Conservation (phyloP, 2,329 filamentous ascomycete species). For the Graphilbum sp. region DNA sequence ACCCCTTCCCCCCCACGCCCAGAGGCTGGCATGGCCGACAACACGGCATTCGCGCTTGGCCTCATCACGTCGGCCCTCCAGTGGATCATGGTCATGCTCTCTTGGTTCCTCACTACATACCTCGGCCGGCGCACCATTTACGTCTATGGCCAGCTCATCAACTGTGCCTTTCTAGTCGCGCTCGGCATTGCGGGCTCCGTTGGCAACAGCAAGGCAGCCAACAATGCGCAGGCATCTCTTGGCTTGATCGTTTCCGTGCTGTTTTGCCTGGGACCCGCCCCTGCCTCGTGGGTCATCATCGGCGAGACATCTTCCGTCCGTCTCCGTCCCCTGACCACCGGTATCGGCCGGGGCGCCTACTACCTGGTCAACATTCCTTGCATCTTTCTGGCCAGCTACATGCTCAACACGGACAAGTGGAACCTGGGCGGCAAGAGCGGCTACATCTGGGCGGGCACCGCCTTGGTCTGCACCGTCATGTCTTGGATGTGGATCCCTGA, state of each 20-base stretch:
- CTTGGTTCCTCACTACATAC: slow-evolving; percentile 25
- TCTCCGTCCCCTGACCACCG: slow-evolving; percentile 17
- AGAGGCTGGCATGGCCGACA: slow-evolving; percentile 40
- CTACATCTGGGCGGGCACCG: slow-evolving; percentile 43
- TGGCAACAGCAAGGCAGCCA: slow-evolving; percentile 9
- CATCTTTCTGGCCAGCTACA: slow-evolving; percentile 16
- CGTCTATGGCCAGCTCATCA: slow-evolving; percentile 19
- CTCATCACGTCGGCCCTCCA: slow-evolving; percentile 50
- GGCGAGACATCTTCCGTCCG: slow-evolving; percentile 22
- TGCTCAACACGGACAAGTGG: slow-evolving; percentile 20
- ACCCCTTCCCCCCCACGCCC: no score
- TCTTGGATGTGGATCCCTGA: slow-evolving; percentile 34
- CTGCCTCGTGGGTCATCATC: slow-evolving; percentile 14
- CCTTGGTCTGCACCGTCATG: slow-evolving; percentile 32
- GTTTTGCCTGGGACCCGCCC: slow-evolving; percentile 42
- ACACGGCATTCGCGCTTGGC: slow-evolving; percentile 43
- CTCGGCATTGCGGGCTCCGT: neutral
- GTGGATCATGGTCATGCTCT: slow-evolving; percentile 42
- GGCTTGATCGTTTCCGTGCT: slow-evolving; percentile 23
- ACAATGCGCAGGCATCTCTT: slow-evolving; percentile 4
- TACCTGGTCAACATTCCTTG: slow-evolving; percentile 13
- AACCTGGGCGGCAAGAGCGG: slow-evolving; percentile 38
- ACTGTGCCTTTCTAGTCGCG: slow-evolving; percentile 8
- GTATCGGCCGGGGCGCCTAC: slow-evolving; percentile 15
- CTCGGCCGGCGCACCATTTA: slow-evolving; percentile 27